Evolutionary conservation across 805 yeast genomes (phyloP).

Genomic region (Metschnikowia dekortorum): DNA sequence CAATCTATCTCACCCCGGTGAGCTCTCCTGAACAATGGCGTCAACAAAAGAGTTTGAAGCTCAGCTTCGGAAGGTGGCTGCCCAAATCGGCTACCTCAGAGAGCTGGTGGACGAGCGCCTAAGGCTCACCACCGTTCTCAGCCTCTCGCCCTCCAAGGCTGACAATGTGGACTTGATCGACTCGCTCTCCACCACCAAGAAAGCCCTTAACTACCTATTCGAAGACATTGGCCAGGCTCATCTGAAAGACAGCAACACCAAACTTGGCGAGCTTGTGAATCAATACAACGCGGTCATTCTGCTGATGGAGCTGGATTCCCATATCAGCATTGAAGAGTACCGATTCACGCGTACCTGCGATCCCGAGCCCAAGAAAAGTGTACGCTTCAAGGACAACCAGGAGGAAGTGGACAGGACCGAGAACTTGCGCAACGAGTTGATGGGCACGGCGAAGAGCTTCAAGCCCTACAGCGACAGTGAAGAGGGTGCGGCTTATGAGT

Average conservation of each 20-base stretch:
- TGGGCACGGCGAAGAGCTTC: conserved; percentile 30
- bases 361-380: conserved; percentile 23
- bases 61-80: conserved; percentile 17
- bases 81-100: conserved; percentile 26
- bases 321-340: conserved; percentile 31
- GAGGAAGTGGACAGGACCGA: conserved; percentile 19
- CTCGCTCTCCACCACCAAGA: conserved; percentile 23
- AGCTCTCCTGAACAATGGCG: conserved; percentile 8
- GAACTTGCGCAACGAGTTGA: conserved; percentile 27
- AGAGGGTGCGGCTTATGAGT: conserved; percentile 13
- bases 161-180: conserved; percentile 36
- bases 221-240: conserved; percentile 21
- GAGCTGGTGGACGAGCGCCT: conserved; percentile 32
- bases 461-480: conserved; percentile 32
- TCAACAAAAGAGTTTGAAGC: conserved; percentile 18
- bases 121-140: conserved; percentile 24
- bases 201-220: conserved; percentile 26
- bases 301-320: conserved; percentile 22
- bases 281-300: conserved; percentile 18
- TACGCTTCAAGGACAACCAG: conserved; percentile 28
- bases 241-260: conserved; percentile 2
- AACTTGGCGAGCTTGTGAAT: conserved; percentile 2
- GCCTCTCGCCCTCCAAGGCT: conserved; percentile 34
- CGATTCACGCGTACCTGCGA: conserved; percentile 12
- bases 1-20: neutral